A percentile compares a stretch with the other conserved stretches of the same genome.
Evolutionary conservation across 257 asterid species (phyloP).

Genomic region (Solanum ahanhuiri): DNA sequence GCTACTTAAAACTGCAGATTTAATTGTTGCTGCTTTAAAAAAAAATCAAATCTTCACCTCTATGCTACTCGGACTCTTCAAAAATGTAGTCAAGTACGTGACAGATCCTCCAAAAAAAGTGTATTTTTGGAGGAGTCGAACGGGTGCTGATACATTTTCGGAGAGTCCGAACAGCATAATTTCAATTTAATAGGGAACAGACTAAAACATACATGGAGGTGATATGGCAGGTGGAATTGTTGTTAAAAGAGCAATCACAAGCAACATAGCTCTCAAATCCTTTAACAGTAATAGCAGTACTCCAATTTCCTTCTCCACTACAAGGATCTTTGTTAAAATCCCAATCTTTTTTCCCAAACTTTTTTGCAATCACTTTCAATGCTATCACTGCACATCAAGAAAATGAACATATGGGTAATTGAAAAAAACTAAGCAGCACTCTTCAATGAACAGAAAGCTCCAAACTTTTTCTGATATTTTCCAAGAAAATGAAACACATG

Average conservation of each 20-base stretch:
- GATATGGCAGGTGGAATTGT: constrained; percentile 58
- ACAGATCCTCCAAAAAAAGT: neutral
- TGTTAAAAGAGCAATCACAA: constrained; percentile 61
- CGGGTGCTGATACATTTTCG: neutral
- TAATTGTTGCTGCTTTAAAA: neutral
- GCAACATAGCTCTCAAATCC: constrained; percentile 57
- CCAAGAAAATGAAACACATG: neutral
- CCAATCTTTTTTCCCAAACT: constrained; percentile 77
- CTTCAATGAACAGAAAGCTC: neutral
- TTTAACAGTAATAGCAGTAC: constrained; percentile 33
- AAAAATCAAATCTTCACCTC: neutral
- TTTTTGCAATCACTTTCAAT: constrained; percentile 46
- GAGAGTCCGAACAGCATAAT: neutral
- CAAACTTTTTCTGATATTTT: neutral
- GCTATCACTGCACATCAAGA: constrained; percentile 38
- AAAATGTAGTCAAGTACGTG: neutral
- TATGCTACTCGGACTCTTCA: neutral
- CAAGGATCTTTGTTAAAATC: constrained; percentile 68
- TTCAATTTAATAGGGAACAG: neutral
- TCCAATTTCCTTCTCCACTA: constrained; percentile 73
- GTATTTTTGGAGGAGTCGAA: neutral
- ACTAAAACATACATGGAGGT: constrained; percentile 37
- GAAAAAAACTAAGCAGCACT: neutral
- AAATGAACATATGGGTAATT: neutral
- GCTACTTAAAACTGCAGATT: neutral